Percentiles rank a stretch among this genome's conserved stretches.
Evolutionary conservation across 2,329 filamentous ascomycete genomes (phyloP).

Genomic region (Blastomyces gilchristii): DNA sequence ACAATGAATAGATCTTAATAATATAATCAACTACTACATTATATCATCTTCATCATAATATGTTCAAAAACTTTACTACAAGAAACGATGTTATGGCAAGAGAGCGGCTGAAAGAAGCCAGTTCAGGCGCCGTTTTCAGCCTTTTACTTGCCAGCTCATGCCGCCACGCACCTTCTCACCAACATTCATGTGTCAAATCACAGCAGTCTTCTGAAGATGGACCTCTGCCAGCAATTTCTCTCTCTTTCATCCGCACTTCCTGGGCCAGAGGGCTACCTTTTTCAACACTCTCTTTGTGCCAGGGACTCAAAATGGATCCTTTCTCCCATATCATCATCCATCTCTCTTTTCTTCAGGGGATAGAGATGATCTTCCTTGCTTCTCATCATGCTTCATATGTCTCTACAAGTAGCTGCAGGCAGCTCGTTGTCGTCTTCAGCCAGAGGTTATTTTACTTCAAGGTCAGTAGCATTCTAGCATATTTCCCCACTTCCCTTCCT

Average conservation of each 20-base stretch:
- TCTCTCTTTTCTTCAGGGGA: background rate
- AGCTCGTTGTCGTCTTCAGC: background rate
- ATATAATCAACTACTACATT: too few species aligned
- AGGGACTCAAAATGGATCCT: background rate
- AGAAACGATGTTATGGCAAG: background rate
- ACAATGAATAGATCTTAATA: too few species aligned
- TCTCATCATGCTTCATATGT: background rate
- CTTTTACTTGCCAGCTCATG: too few species aligned
- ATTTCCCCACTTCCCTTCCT: background rate
- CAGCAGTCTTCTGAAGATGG: background rate
- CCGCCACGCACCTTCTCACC: too few species aligned
- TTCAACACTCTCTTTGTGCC: background rate
- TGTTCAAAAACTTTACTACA: too few species aligned
- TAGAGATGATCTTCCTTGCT: background rate
- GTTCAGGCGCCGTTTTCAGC: too few species aligned
- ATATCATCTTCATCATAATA: too few species aligned
- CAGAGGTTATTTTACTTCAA: background rate
- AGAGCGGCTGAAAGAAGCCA: background rate
- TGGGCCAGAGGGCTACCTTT: background rate
- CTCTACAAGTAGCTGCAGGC: background rate
- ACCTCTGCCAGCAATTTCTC: constrained; percentile 1
- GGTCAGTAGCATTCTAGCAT: background rate
- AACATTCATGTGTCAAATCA: too few species aligned
- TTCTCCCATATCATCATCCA: background rate
- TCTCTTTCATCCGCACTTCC: background rate